These are phyloP conservation scores for Serendipita sp. DNA, from an alignment of 768 basidiomycete genomes.

Conservation along the genomic window DNA sequence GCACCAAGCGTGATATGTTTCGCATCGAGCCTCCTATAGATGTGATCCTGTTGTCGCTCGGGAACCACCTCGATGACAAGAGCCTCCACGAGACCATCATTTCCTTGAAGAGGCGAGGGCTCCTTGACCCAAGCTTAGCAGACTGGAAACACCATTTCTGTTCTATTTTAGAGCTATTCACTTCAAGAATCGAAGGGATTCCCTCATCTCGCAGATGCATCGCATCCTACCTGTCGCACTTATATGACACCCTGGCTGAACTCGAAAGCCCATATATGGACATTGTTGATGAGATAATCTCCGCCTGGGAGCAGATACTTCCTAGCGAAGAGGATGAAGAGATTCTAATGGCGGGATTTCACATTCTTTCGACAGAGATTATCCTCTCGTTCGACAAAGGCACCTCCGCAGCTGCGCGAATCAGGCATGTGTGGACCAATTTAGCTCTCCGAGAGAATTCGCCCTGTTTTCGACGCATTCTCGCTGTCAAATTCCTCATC, in stretches of 20 bases:
- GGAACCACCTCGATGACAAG: background rate
- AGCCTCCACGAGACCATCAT: background rate
- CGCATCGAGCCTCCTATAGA: too few relatives aligned
- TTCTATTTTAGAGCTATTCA: background rate
- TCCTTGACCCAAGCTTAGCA: background rate
- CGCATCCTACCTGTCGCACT: background rate
- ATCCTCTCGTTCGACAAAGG: background rate
- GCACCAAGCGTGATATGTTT: too few relatives aligned
- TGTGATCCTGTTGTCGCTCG: background rate
- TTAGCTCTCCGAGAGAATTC: background rate
- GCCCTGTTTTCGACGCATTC: constrained; percentile 26
- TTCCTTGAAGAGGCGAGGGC: background rate
- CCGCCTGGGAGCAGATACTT: background rate
- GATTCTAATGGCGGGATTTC: background rate
- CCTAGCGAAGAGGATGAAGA: background rate
- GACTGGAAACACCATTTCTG: background rate
- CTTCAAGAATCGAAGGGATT: background rate
- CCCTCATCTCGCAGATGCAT: background rate
- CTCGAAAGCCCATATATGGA: background rate
- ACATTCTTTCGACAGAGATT: background rate
- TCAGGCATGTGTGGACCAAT: background rate
- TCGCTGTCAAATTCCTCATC: constrained; percentile 47
- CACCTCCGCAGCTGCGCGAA: background rate
- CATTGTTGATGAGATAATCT: background rate
- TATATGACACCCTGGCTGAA: background rate